phyloP scores from a whole-genome alignment of 225 moss, liverwort and hornwort species.

The Marchantia paleacea region DNA sequence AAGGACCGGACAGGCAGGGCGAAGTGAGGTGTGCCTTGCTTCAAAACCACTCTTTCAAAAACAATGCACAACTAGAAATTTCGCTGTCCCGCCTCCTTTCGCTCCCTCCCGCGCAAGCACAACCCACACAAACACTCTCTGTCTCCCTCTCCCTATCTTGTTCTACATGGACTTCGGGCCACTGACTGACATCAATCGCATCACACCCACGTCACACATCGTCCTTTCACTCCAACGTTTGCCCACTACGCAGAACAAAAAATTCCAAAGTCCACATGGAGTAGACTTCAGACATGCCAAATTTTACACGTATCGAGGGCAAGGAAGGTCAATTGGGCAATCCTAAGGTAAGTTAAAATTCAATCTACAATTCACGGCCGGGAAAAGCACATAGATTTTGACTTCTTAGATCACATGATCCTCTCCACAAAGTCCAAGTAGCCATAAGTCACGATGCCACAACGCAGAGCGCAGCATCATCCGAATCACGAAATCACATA shows the following conservation, averaged over 20 bases:
- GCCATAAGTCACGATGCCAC: constrained; percentile 15
- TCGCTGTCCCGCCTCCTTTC: too few relatives aligned
- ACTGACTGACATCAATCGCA: too few relatives aligned
- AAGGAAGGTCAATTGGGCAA: constrained; percentile 4
- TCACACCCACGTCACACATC: too few relatives aligned
- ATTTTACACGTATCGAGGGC: not conserved
- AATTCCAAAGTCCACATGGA: constrained; percentile 17
- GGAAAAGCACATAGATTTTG: not conserved
- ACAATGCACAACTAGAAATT: too few relatives aligned
- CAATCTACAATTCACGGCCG: constrained; percentile 2
- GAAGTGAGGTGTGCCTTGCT: too few relatives aligned
- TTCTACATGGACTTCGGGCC: too few relatives aligned
- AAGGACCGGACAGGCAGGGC: too few relatives aligned
- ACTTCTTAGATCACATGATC: constrained; percentile 15
- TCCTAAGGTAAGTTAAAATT: constrained; percentile 7
- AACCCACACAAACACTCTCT: too few relatives aligned
- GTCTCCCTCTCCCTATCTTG: too few relatives aligned
- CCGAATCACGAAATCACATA: not conserved
- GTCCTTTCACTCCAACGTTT: not conserved
- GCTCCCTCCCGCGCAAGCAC: too few relatives aligned
- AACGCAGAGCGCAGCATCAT: constrained; percentile 4
- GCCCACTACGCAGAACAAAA: not conserved
- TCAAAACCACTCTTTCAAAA: too few relatives aligned
- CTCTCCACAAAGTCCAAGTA: not conserved
- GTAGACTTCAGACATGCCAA: not conserved